These are phyloP conservation scores for Claviceps sp. DNA, from an alignment of 2,329 filamentous ascomycete genomes.

Conservation along the genomic window DNA sequence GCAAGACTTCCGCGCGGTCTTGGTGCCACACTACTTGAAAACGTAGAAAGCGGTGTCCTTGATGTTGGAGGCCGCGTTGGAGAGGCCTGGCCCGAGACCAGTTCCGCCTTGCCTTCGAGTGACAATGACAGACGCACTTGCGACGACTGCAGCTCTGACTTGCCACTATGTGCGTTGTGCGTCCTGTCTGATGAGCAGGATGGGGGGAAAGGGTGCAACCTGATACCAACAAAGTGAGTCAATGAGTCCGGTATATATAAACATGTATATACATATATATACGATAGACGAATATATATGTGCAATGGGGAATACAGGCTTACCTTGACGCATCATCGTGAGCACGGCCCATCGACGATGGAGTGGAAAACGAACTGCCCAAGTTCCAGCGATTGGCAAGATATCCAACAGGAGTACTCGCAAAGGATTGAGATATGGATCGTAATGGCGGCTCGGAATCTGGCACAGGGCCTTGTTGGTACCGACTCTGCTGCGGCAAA, in stretches of 20 bases:
- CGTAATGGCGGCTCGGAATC: constrained; percentile 15
- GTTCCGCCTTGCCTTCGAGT: constrained; percentile 79
- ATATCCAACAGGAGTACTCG: constrained; percentile 32
- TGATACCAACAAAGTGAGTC: constrained; percentile 9
- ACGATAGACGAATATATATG: no score
- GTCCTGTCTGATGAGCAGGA: constrained; percentile 29
- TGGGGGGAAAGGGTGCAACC: constrained; percentile 30
- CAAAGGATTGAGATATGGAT: constrained; percentile 25
- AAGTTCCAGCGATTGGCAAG: constrained; percentile 44
- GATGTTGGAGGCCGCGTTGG: constrained; percentile 41
- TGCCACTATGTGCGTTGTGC: constrained; percentile 17
- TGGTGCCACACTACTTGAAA: constrained; percentile 33
- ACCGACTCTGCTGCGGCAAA: constrained; percentile 12
- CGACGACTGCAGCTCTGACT: constrained; percentile 31
- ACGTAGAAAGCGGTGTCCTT: constrained; percentile 30
- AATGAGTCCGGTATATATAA: no score
- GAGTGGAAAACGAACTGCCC: constrained; percentile 36
- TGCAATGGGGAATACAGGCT: background rate
- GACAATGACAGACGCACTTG: constrained; percentile 69
- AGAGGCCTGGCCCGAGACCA: constrained; percentile 57
- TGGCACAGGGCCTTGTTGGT: constrained; percentile 15
- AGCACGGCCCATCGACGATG: constrained; percentile 25
- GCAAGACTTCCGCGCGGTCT: constrained; percentile 40
- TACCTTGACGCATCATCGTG: constrained; percentile 34
- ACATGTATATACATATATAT: no score